phyloP scores from a whole-genome alignment of 345 rosid species.

The Euphorbia pulcherrima region DNA sequence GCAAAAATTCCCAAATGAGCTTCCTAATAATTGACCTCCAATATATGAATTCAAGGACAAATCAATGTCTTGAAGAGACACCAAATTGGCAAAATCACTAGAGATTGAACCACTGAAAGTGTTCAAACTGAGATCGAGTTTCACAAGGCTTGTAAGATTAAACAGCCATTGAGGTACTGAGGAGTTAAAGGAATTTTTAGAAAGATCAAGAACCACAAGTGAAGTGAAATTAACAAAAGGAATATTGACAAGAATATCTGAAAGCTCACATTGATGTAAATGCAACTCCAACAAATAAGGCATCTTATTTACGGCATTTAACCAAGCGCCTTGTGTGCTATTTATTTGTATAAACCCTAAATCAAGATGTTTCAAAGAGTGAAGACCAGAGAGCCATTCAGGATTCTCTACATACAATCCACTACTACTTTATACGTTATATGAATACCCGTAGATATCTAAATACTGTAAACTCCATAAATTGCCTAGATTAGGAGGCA shows the following conservation, averaged over 20 bases:
- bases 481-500: slow-evolving; percentile 30
- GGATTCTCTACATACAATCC: not conserved
- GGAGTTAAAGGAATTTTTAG: slow-evolving; percentile 45
- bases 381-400: slow-evolving; percentile 4
- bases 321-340: slow-evolving; percentile 20
- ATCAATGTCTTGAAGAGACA: slow-evolving; percentile 16
- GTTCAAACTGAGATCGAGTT: slow-evolving; percentile 28
- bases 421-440: not conserved
- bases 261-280: slow-evolving; percentile 24
- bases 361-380: slow-evolving; percentile 23
- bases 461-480: slow-evolving; percentile 20
- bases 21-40: slow-evolving; percentile 18
- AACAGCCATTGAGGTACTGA: slow-evolving; percentile 41
- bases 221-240: slow-evolving; percentile 36
- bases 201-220: slow-evolving; percentile 51
- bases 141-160: slow-evolving; percentile 43
- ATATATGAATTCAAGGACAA: slow-evolving; percentile 29
- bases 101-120: slow-evolving; percentile 1
- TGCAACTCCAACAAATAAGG: slow-evolving; percentile 33
- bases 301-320: slow-evolving; percentile 22
- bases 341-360: slow-evolving; percentile 12
- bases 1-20: slow-evolving; percentile 26
- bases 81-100: slow-evolving; percentile 1
- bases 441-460: slow-evolving; percentile 14
- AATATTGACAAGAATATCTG: slow-evolving; percentile 8